phyloP scores from a whole-genome alignment of 768 basidiomycete genomes.

The Russula foetens region DNA sequence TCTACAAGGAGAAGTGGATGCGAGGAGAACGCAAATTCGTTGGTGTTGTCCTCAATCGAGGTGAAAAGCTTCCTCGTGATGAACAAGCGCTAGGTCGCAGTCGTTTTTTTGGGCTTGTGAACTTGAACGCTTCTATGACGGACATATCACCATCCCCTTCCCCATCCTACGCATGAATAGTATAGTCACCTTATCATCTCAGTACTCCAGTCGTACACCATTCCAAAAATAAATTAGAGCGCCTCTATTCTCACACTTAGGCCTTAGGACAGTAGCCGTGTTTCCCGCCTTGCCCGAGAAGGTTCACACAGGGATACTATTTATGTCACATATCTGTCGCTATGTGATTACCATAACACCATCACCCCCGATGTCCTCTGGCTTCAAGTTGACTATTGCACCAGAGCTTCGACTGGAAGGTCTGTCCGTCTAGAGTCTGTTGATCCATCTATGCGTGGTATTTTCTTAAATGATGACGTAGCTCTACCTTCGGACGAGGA shows the following conservation, averaged over 20 bases:
- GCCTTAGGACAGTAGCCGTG: too few species aligned
- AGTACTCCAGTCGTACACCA: too few species aligned
- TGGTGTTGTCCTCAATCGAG: conserved; percentile 75
- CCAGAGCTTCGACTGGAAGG: conserved; percentile 32
- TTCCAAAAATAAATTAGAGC: too few species aligned
- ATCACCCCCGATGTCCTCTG: conserved; percentile 19
- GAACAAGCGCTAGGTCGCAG: conserved; percentile 67
- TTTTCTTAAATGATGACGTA: conserved; percentile 22
- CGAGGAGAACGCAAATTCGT: conserved; percentile 69
- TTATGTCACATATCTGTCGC: neutral
- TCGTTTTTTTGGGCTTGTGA: conserved; percentile 72
- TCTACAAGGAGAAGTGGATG: conserved; percentile 79
- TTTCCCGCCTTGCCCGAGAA: neutral
- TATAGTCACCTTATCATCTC: neutral
- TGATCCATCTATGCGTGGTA: neutral
- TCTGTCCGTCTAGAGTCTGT: conserved; percentile 26
- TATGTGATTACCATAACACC: neutral
- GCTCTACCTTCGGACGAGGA: conserved; percentile 55
- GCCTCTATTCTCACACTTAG: too few species aligned
- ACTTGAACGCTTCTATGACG: conserved; percentile 36
- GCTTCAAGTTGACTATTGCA: conserved; percentile 31
- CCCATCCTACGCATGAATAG: neutral
- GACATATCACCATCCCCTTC: neutral
- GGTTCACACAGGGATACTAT: neutral
- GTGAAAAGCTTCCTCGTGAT: conserved; percentile 83